Percentiles rank a stretch among this genome's conserved stretches.
phyloP scores from a whole-genome alignment of 192 early-diverging fungal genomes.

The Glomus cerebriforme region DNA sequence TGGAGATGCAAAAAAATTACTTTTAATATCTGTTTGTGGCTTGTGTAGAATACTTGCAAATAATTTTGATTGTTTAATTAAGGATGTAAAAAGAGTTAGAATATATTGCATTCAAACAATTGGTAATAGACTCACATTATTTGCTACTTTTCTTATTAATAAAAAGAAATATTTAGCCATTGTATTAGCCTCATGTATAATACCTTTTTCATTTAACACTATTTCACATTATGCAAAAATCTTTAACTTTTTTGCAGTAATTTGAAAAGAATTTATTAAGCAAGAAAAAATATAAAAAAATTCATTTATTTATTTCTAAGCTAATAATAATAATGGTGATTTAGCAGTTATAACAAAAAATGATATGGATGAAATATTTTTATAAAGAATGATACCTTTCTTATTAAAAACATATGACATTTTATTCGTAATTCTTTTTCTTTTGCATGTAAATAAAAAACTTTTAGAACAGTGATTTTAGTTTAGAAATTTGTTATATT shows the following conservation, averaged over 20 bases:
- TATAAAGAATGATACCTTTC: neutral
- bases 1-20: conserved; percentile 25
- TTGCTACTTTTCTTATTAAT: conserved; percentile 12
- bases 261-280: conserved; percentile 27
- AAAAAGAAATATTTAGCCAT: conserved; percentile 32
- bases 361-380: conserved; percentile 20
- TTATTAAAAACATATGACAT: too few species aligned
- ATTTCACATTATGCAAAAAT: conserved; percentile 19
- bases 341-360: conserved; percentile 13
- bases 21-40: conserved; percentile 21
- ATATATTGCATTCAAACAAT: conserved; percentile 31
- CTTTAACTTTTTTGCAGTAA: conserved; percentile 31
- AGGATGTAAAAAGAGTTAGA: conserved; percentile 16
- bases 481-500: too few species aligned
- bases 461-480: too few species aligned
- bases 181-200: conserved; percentile 29
- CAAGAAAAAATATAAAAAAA: conserved; percentile 29
- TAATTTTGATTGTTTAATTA: conserved; percentile 28
- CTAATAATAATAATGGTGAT: conserved; percentile 13
- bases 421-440: too few species aligned
- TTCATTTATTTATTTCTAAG: conserved; percentile 28
- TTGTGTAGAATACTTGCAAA: conserved; percentile 27
- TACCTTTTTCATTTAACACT: conserved; percentile 24
- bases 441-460: too few species aligned
- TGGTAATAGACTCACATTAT: conserved; percentile 23